Conservation (phyloP, 495 filamentous ascomycete genomes). For the Pseudomonodictys pantanalensis region DNA sequence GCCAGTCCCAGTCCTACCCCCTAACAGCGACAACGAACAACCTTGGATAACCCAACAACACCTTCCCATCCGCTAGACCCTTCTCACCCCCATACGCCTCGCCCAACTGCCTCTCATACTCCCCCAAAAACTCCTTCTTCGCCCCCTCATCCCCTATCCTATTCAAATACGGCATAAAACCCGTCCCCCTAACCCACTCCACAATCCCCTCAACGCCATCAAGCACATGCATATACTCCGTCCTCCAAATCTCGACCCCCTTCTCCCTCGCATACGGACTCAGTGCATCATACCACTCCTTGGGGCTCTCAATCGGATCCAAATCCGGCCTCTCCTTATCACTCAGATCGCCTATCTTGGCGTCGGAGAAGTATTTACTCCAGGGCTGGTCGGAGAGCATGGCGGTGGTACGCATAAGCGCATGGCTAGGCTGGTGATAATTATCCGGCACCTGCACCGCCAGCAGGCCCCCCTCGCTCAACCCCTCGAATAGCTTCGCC, state of each 20-base stretch:
- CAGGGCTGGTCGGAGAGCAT: conserved; percentile 40
- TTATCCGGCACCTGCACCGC: conserved; percentile 58
- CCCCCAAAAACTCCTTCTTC: conserved; percentile 42
- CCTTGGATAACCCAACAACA: conserved; percentile 48
- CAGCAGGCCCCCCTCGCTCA: conserved; percentile 48
- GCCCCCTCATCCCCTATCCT: conserved; percentile 39
- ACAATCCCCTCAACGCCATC: conserved; percentile 48
- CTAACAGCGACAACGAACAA: conserved; percentile 50
- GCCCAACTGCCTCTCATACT: conserved; percentile 44
- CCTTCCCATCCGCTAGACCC: conserved; percentile 44
- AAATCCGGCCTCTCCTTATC: conserved; percentile 39
- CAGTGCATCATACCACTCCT: conserved; percentile 49
- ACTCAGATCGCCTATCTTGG: conserved; percentile 28
- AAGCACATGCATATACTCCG: conserved; percentile 52
- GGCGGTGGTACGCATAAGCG: conserved; percentile 49
- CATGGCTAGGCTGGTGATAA: conserved; percentile 48
- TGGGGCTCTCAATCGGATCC: conserved; percentile 48
- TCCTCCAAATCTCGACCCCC: conserved; percentile 51
- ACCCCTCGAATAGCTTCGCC: conserved; percentile 42
- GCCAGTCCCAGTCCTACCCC: too few species aligned
- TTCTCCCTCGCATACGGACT: conserved; percentile 40
- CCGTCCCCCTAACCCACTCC: conserved; percentile 58
- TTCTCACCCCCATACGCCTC: conserved; percentile 40
- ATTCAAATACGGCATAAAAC: conserved; percentile 52
- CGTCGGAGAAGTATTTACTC: conserved; percentile 10